Evolutionary conservation across 2,329 filamentous ascomycete genomes (phyloP).

Genomic region (Dactylonectria macrodidyma): DNA sequence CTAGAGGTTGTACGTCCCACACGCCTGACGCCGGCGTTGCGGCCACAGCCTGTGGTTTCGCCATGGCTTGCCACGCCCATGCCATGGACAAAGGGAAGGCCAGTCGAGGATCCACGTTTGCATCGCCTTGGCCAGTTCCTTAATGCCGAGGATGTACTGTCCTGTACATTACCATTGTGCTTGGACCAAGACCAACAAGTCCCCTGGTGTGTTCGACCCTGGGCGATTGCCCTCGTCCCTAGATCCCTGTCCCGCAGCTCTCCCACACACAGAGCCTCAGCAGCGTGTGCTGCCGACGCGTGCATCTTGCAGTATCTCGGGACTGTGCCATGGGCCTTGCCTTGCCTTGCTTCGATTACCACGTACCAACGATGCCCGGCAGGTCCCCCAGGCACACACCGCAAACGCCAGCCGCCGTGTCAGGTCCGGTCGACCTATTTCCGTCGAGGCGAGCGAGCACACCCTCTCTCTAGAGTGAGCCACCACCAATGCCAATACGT

Average conservation of each 20-base stretch:
- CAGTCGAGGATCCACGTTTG: constrained; percentile 48
- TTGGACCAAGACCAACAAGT: constrained; percentile 5
- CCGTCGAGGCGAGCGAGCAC: constrained; percentile 30
- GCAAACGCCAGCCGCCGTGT: constrained; percentile 7
- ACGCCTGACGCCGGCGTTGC: constrained; percentile 46
- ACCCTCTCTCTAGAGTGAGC: constrained; percentile 10
- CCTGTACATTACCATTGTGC: neutral
- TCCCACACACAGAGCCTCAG: constrained; percentile 48
- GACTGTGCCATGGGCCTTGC: constrained; percentile 29
- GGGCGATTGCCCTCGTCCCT: constrained; percentile 24
- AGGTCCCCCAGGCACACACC: constrained; percentile 23
- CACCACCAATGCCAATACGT: too few relatives aligned
- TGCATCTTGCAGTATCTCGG: constrained; percentile 40
- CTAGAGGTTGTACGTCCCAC: constrained; percentile 48
- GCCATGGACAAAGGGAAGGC: constrained; percentile 50
- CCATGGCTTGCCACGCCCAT: constrained; percentile 43
- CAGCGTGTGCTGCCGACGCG: constrained; percentile 33
- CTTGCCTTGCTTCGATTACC: neutral
- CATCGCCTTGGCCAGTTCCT: constrained; percentile 41
- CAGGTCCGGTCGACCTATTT: constrained; percentile 11
- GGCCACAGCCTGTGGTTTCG: constrained; percentile 40
- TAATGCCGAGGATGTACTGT: constrained; percentile 48
- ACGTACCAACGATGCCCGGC: constrained; percentile 12
- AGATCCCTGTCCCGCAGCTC: constrained; percentile 40
- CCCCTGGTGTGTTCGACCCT: constrained; percentile 17